These are phyloP conservation scores for Phlebiopsis gigantea DNA, from an alignment of 768 basidiomycete species.

Conservation along the genomic window DNA sequence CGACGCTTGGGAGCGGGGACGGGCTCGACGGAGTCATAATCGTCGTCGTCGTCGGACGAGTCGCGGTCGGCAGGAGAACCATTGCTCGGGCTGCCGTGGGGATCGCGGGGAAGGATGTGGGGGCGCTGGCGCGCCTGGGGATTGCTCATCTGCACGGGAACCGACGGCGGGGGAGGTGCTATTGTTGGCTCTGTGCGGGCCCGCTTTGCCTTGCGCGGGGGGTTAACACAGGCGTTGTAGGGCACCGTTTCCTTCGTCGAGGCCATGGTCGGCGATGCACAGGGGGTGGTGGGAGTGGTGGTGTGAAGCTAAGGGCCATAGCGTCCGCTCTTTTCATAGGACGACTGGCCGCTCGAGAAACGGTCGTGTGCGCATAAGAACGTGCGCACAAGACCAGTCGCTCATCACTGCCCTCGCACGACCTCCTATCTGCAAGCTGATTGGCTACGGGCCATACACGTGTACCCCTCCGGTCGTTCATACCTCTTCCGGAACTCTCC, in stretches of 20 bases:
- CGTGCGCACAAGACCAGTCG: conserved; percentile 16
- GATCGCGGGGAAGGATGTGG: conserved; percentile 19
- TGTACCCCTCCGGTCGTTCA: conserved; percentile 10
- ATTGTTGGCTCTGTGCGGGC: conserved; percentile 17
- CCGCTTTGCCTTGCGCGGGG: conserved; percentile 42
- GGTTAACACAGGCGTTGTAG: conserved; percentile 38
- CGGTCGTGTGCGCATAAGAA: conserved; percentile 22
- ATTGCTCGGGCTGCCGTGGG: neutral
- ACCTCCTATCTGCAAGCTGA: conserved; percentile 19
- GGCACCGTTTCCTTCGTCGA: conserved; percentile 14
- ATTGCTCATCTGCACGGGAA: neutral
- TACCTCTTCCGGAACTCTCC: neutral
- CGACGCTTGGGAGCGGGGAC: conserved; percentile 49
- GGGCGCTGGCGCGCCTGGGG: conserved; percentile 12
- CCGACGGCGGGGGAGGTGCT: conserved; percentile 13
- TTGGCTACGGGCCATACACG: conserved; percentile 24
- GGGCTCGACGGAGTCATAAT: conserved; percentile 23
- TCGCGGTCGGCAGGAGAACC: neutral
- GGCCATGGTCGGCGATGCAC: neutral
- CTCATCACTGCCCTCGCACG: conserved; percentile 26
- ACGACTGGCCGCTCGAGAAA: conserved; percentile 14
- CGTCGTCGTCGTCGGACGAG: conserved; percentile 24
- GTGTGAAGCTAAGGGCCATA: neutral
- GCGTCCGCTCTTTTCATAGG: conserved; percentile 3
- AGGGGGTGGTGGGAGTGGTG: neutral